Conservation (phyloP, 257 asterid species). For the Scutellaria minor region DNA sequence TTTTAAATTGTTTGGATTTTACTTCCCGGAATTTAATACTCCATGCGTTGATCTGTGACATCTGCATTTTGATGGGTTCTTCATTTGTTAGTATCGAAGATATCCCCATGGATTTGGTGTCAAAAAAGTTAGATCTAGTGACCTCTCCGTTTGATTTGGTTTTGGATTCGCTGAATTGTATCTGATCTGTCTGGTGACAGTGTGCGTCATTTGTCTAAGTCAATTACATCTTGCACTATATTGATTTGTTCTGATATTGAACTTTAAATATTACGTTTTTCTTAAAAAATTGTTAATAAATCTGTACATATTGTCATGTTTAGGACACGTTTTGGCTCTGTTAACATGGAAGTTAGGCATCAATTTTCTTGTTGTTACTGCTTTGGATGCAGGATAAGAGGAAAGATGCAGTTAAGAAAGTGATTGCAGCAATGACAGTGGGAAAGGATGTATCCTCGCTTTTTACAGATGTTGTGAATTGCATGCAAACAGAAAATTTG, state of each 20-base stretch:
- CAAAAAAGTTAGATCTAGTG: slow-evolving; percentile 51
- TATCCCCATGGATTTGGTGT: slow-evolving; percentile 37
- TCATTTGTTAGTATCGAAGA: slow-evolving; percentile 30
- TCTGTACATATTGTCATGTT: neutral
- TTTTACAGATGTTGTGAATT: slow-evolving; percentile 97
- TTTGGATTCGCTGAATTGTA: slow-evolving; percentile 23
- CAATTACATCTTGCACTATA: neutral
- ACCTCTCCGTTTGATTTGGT: slow-evolving; percentile 28
- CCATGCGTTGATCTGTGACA: slow-evolving; percentile 45
- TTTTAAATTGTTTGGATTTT: slow-evolving; percentile 10
- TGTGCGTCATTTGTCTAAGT: slow-evolving; percentile 10
- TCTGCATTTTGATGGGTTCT: slow-evolving; percentile 36
- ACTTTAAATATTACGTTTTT: slow-evolving; percentile 3
- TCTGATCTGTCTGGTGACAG: slow-evolving; percentile 36
- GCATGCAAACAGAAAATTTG: slow-evolving; percentile 99
- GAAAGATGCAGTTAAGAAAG: slow-evolving; percentile 98
- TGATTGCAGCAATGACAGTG: slow-evolving; percentile 99
- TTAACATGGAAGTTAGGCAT: slow-evolving; percentile 33
- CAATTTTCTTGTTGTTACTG: slow-evolving; percentile 23
- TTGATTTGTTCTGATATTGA: slow-evolving; percentile 21
- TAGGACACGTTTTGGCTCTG: neutral
- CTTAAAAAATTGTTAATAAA: neutral
- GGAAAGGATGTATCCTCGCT: slow-evolving; percentile 98
- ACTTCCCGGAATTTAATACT: neutral
- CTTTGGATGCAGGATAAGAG: slow-evolving; percentile 80